Base-by-base conservation (phyloP, 371 early-diverging fungal species). In the Mucor indicus region DNA sequence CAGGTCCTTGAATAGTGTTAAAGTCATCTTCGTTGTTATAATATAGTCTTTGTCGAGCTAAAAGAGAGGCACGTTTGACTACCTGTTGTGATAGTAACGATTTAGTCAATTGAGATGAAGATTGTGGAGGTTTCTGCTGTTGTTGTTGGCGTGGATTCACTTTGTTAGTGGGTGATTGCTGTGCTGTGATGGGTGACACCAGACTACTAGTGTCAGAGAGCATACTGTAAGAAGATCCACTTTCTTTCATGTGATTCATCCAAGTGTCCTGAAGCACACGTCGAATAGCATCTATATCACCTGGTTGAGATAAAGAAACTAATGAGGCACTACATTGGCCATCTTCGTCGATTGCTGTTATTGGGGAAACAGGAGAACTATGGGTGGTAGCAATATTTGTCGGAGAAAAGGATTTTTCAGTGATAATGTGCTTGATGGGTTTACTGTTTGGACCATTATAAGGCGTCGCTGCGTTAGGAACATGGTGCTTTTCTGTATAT, bases 251-350 rank as follows among this genome's bases (percentile, higher is more conserved):
- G 17, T 49, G 52, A 24, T 25, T 55, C 1, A 53, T 56, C 63
- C 63, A 63, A 15, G 65, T 65, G 6, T 52, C 57, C 40, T 68
- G 72, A 10, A 72, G 40, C 46, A 59, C 49, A 1, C 54, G 49
- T 4, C 72, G 61, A 33, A 67, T 50, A 1, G 48, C 48, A 40
- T 72, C 59, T 6, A 72, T 59, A 30, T 72, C 51, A 2, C 59
- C 58, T 15, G 46, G 17, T 39, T 10, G 42, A 5, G 19, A 12
- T 19, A n/a, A n/a, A n/a, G n/a, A n/a, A n/a, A n/a, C n/a, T n/a
- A n/a, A n/a, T n/a, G n/a, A n/a, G n/a, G n/a, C n/a, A n/a, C n/a
- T n/a, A n/a, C n/a, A n/a, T n/a, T n/a, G n/a, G n/a, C n/a, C n/a
- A n/a, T n/a, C n/a, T n/a, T n/a, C n/a, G n/a, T n/a, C n/a, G n/a